A percentile compares a stretch with the other conserved stretches of the same genome.
Conservation (phyloP, 2,329 filamentous ascomycete species). For the Cladosporium velox region DNA sequence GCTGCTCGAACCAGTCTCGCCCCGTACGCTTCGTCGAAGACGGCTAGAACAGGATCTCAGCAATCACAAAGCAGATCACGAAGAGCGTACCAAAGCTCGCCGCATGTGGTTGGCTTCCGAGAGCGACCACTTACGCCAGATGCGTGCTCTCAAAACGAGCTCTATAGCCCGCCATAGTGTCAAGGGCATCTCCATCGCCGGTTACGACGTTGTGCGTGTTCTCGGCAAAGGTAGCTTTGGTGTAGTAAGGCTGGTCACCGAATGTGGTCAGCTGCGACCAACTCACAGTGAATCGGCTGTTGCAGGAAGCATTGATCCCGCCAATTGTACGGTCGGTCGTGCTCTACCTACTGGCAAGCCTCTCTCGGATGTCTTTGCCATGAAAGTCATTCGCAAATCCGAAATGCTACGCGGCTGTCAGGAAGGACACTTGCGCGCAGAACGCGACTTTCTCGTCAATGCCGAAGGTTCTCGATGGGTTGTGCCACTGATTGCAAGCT, state of each 20-base stretch:
- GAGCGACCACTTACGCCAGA: slow-evolving; percentile 72
- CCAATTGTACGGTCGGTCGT: slow-evolving; percentile 12
- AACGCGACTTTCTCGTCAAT: slow-evolving; percentile 86
- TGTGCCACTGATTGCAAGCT: slow-evolving; percentile 82
- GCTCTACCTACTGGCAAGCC: slow-evolving; percentile 31
- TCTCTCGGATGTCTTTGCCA: slow-evolving; percentile 73
- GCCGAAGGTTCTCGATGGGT: slow-evolving; percentile 90
- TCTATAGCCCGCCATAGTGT: slow-evolving; percentile 51
- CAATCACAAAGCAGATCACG: slow-evolving; percentile 55
- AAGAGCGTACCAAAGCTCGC: slow-evolving; percentile 57
- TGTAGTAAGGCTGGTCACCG: slow-evolving; percentile 78
- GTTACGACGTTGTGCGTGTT: slow-evolving; percentile 80
- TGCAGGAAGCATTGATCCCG: slow-evolving; percentile 7
- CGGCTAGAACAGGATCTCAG: slow-evolving; percentile 67
- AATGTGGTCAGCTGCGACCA: slow-evolving; percentile 31
- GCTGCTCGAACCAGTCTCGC: slow-evolving; percentile 54
- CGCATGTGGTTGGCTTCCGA: slow-evolving; percentile 67
- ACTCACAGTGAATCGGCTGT: background rate
- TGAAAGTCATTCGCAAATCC: slow-evolving; percentile 96
- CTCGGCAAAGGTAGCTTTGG: slow-evolving; percentile 95
- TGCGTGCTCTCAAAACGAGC: slow-evolving; percentile 67
- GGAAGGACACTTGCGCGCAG: slow-evolving; percentile 87
- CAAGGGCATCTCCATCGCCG: slow-evolving; percentile 57
- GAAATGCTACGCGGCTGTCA: slow-evolving; percentile 89
- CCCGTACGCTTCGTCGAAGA: slow-evolving; percentile 62